Evolutionary conservation across 441 rosid genomes (phyloP).

Genomic region (Aleurites moluccanus): DNA sequence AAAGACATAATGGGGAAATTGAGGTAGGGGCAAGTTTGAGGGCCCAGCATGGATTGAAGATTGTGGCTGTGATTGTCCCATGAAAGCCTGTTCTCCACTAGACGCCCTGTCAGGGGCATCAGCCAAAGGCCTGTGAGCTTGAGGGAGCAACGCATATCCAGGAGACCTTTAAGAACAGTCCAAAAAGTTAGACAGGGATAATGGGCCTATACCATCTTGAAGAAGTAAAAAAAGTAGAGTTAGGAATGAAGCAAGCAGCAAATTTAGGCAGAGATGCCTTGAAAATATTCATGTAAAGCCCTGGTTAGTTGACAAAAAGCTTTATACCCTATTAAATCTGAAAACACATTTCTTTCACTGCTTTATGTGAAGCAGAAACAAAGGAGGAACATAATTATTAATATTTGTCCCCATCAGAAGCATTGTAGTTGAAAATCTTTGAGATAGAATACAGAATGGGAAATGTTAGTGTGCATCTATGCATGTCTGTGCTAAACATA

Average conservation of each 20-base stretch:
- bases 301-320: neutral
- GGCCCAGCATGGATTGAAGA: slow-evolving; percentile 35
- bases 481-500: neutral
- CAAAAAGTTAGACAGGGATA: neutral
- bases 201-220: neutral
- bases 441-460: neutral
- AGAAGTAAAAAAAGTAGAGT: slow-evolving; percentile 1
- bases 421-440: neutral
- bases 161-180: slow-evolving; percentile 46
- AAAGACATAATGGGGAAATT: slow-evolving; percentile 36
- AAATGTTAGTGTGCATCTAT: neutral
- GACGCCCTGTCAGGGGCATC: slow-evolving; percentile 29
- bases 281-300: neutral
- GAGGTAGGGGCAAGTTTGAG: slow-evolving; percentile 30
- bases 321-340: neutral
- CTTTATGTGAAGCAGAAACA: neutral
- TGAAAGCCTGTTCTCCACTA: slow-evolving; percentile 27
- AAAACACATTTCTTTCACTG: neutral
- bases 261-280: neutral
- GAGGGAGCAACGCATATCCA: slow-evolving; percentile 54
- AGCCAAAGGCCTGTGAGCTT: slow-evolving; percentile 31
- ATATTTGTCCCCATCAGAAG: neutral
- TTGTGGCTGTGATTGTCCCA: slow-evolving; percentile 32
- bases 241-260: neutral
- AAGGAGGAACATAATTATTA: neutral